phyloP scores from a whole-genome alignment of 73 alveolate genomes.

The Paramecium sonneborni region DNA sequence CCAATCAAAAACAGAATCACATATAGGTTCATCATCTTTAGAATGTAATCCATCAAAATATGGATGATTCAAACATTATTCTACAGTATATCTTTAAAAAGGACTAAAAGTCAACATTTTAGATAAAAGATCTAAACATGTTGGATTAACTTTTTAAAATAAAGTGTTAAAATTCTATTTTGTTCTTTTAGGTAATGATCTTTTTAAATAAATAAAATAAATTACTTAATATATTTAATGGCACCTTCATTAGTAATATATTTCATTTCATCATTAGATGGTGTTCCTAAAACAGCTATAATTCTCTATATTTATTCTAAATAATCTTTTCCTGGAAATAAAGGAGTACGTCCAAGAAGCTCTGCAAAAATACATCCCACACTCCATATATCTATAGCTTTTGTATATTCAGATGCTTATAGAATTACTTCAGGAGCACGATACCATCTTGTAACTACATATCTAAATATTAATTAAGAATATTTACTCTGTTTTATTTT shows the following conservation, averaged over 20 bases:
- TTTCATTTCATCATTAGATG: conserved; percentile 87
- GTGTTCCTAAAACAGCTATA: conserved; percentile 89
- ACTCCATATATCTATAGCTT: conserved; percentile 90
- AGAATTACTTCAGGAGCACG: conserved; percentile 97
- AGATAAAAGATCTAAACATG: conserved; percentile 87
- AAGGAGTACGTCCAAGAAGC: conserved; percentile 84
- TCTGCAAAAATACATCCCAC: conserved; percentile 92
- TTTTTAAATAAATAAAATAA: conserved; percentile 59
- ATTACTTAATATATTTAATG: conserved; percentile 79
- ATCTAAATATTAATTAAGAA: conserved; percentile 69
- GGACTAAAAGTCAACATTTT: conserved; percentile 93
- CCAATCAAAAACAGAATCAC: conserved; percentile 85
- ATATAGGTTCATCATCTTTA: conserved; percentile 87
- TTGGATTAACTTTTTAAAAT: conserved; percentile 81
- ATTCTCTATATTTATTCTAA: conserved; percentile 90
- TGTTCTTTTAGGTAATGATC: conserved; percentile 79
- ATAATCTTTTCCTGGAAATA: conserved; percentile 93
- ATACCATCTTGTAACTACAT: conserved; percentile 94
- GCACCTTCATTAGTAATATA: conserved; percentile 90
- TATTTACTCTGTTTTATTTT: conserved; percentile 66
- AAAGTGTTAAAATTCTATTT: conserved; percentile 87
- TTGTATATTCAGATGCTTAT: conserved; percentile 82
- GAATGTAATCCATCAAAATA: conserved; percentile 91
- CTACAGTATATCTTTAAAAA: conserved; percentile 81
- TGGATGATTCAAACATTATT: conserved; percentile 90